Conservation (phyloP, 345 rosid species). For the Rhodomyrtus tomentosa region DNA sequence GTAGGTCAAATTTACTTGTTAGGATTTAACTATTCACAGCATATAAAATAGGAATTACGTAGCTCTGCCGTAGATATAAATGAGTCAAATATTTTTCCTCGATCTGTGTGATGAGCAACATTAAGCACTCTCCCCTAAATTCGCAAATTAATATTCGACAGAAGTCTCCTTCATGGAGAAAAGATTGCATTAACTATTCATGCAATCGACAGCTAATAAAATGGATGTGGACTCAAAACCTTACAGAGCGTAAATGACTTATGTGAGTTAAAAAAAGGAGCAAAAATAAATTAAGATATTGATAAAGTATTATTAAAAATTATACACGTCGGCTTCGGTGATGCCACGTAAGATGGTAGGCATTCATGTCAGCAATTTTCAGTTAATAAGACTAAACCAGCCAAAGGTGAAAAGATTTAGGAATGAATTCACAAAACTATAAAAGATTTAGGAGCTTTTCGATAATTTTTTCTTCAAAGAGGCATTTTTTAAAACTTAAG, state of each 20-base stretch:
- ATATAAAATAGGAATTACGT: neutral
- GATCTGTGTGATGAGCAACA: neutral
- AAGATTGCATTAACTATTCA: neutral
- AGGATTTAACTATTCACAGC: neutral
- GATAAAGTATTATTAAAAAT: too few relatives aligned
- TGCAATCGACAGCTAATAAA: neutral
- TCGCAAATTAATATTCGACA: too few relatives aligned
- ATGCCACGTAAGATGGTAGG: too few relatives aligned
- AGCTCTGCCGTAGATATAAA: neutral
- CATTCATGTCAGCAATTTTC: too few relatives aligned
- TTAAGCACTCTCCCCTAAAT: neutral
- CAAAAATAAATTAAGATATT: too few relatives aligned
- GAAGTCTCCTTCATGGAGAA: neutral
- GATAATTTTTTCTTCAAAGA: too few relatives aligned
- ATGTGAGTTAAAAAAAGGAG: neutral
- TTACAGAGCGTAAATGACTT: neutral
- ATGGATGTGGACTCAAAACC: neutral
- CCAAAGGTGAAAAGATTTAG: too few relatives aligned
- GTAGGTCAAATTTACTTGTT: neutral
- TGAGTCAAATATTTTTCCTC: neutral
- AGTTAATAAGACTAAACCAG: too few relatives aligned
- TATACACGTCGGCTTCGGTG: too few relatives aligned
- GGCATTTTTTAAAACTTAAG: neutral
- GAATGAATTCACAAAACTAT: too few relatives aligned
- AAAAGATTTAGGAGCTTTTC: too few relatives aligned